These are phyloP conservation scores for Syncephalastrum contaminatum DNA, from an alignment of 371 early-diverging fungal species.

Conservation along the genomic window DNA sequence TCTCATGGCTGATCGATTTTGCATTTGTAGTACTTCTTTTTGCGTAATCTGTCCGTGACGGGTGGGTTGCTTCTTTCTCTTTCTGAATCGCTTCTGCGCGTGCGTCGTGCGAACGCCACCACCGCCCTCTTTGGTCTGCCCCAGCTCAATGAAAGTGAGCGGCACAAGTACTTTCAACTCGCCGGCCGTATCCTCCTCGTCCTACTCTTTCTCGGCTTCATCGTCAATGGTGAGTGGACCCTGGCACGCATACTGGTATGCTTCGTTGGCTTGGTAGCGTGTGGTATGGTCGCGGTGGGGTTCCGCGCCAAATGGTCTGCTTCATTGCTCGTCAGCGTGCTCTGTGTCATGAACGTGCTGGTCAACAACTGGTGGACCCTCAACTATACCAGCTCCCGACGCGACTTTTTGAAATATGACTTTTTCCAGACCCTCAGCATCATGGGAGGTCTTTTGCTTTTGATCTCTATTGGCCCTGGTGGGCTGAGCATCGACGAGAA, in stretches of 20 bases:
- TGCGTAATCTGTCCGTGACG: conserved; percentile 84
- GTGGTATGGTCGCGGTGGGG: conserved; percentile 90
- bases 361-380: conserved; percentile 94
- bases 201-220: conserved; percentile 82
- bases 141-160: conserved; percentile 72
- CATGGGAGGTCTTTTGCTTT: conserved; percentile 88
- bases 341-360: conserved; percentile 82
- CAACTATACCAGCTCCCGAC: conserved; percentile 66
- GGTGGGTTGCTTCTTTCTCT: conserved; percentile 91
- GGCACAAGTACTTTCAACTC: conserved; percentile 80
- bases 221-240: conserved; percentile 80
- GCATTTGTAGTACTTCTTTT: conserved; percentile 61
- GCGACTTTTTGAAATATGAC: conserved; percentile 94
- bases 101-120: conserved; percentile 23
- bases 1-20: not conserved
- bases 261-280: conserved; percentile 74
- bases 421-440: conserved; percentile 97
- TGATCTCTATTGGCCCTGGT: conserved; percentile 91
- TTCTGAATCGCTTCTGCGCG: conserved; percentile 58
- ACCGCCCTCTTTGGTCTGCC: conserved; percentile 78
- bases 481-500: conserved; percentile 91
- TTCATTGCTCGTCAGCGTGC: conserved; percentile 81
- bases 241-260: conserved; percentile 63
- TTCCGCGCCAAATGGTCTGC: conserved; percentile 96
- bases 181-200: conserved; percentile 89